These are phyloP conservation scores for Tetragonia tetragonoides DNA, from an alignment of 148 eudicot genomes.

Conservation along the genomic window DNA sequence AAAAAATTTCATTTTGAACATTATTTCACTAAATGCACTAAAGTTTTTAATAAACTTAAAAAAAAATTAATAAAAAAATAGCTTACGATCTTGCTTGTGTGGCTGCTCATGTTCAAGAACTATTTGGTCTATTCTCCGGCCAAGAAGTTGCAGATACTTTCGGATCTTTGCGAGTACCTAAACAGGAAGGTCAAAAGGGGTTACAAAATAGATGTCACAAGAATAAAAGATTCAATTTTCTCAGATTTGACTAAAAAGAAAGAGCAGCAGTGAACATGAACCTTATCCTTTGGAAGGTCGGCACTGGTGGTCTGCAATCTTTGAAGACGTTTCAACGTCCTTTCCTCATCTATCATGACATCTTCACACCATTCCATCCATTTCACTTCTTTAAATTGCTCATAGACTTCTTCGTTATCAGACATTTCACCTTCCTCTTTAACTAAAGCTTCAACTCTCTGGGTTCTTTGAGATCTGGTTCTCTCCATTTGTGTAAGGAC, in stretches of 20 bases:
- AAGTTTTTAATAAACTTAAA: neutral
- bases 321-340: slow-evolving; percentile 87
- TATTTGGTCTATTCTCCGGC: slow-evolving; percentile 81
- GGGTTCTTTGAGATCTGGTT: slow-evolving; percentile 48
- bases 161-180: slow-evolving; percentile 91
- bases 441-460: slow-evolving; percentile 67
- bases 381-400: slow-evolving; percentile 99
- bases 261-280: slow-evolving; percentile 15
- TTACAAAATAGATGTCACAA: slow-evolving; percentile 6
- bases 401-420: slow-evolving; percentile 89
- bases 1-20: no score
- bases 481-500: slow-evolving; percentile 33
- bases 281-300: slow-evolving; percentile 97
- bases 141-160: slow-evolving; percentile 88
- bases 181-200: neutral
- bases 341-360: slow-evolving; percentile 75
- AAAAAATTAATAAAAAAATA: neutral
- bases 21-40: no score
- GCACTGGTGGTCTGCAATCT: slow-evolving; percentile 85
- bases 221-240: neutral
- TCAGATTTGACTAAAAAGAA: neutral
- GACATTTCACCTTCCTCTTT: slow-evolving; percentile 99
- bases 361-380: slow-evolving; percentile 99
- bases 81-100: slow-evolving; percentile 86
- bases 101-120: slow-evolving; percentile 62